phyloP scores from a whole-genome alignment of 768 basidiomycete species.

The Amanita polypyramis region DNA sequence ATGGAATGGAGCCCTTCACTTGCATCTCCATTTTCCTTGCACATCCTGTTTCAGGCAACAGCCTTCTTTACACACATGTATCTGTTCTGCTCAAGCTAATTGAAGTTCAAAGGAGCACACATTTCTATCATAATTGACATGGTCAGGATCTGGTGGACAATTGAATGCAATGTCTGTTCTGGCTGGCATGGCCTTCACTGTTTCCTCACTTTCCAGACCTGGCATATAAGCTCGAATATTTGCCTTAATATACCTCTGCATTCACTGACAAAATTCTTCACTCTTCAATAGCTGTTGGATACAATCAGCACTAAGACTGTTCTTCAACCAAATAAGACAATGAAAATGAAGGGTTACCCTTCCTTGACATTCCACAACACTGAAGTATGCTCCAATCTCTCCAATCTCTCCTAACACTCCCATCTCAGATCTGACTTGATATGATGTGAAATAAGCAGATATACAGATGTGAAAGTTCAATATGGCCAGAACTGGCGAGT shows the following conservation, averaged over 20 bases:
- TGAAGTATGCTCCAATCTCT: conserved; percentile 11
- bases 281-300: conserved; percentile 16
- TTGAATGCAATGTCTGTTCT: conserved; percentile 21
- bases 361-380: conserved; percentile 27
- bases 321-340: conserved; percentile 21
- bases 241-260: conserved; percentile 20
- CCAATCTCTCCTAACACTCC: conserved; percentile 10
- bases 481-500: too few species aligned
- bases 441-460: too few species aligned
- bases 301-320: conserved; percentile 19
- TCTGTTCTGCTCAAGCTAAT: conserved; percentile 17
- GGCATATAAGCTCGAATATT: conserved; percentile 23
- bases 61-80: conserved; percentile 19
- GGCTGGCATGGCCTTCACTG: conserved; percentile 15
- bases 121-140: conserved; percentile 12
- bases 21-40: conserved; percentile 19
- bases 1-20: conserved; percentile 20
- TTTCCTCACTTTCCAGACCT: conserved; percentile 17
- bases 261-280: conserved; percentile 17
- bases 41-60: conserved; percentile 16
- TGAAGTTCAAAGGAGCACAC: conserved; percentile 13
- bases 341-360: conserved; percentile 27
- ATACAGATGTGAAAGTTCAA: too few species aligned
- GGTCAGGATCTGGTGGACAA: conserved; percentile 20
- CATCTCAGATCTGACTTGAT: conserved; percentile 10